Evolutionary conservation across 2,329 filamentous ascomycete genomes (phyloP), one percentile per base, ranked within the genome.

Genomic region (Apiospora arundinis): DNA sequence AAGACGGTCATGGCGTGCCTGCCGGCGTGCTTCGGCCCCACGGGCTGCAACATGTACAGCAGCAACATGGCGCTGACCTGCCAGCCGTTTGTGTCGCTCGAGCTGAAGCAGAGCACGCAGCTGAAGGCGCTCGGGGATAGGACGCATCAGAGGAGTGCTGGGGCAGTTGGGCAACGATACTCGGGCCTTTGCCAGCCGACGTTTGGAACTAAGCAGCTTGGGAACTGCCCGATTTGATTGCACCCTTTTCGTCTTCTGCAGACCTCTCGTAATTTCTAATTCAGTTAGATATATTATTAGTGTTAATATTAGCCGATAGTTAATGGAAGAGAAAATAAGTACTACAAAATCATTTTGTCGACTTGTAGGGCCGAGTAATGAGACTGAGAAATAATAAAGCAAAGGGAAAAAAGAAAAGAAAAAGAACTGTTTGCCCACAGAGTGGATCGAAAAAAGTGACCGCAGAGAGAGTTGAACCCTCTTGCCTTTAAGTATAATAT

Each of bases 41-140:
- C 37, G 11, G 32, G n/a, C 32, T 66, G 63, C 63, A 16, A n/a
- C 63, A 5, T 42, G 23, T 66, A 42, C 18, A 25, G n/a, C n/a
- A 42, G 40, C 40, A 44, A 66, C 32, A 40, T 66, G 63, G 63
- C 63, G 9, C 63, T 66, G 14, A 25, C 63, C 32, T 66, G 63
- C 37, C 21, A 66, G 63, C 40, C 63, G 9, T 66, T 23, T 32
- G 63, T 23, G 23, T 40, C 37, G 63, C 21, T 16, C 63, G 63
- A 66, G 32, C 32, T 42, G 9, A 44, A 66, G 40, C 32, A n/a
- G 32, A 25, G 32, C 63, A 66, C 40, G 16, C 32, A 23, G 23
- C 63, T 66, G 14, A 16, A 23, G 40, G 18, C 40, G 0, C 5
- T 32, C 12, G 14, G 21, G 8, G 40, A 23, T 21, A 66, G 4